phyloP scores from a whole-genome alignment of 768 basidiomycete genomes.

The Pisolithus tinctorius region DNA sequence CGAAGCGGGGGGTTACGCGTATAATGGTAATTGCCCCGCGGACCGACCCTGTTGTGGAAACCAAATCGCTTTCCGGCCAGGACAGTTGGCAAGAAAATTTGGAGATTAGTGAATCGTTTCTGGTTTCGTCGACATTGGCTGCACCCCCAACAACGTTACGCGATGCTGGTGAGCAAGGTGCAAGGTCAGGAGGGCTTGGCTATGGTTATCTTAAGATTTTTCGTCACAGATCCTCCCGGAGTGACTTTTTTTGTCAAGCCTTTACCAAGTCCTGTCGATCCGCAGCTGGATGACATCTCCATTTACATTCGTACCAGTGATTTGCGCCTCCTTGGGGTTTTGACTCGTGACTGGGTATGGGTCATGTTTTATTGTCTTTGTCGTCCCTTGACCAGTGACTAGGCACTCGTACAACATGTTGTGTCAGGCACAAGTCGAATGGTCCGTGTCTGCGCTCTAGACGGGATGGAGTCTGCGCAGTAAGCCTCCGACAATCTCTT shows the following conservation, averaged over 20 bases:
- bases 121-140: constrained; percentile 45
- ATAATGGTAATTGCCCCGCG: constrained; percentile 41
- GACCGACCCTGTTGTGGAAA: constrained; percentile 5
- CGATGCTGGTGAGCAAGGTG: constrained; percentile 1
- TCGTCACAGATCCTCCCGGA: constrained; percentile 2
- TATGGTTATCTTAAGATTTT: not conserved
- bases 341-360: constrained; percentile 76
- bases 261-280: constrained; percentile 28
- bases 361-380: not conserved
- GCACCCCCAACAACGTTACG: constrained; percentile 9
- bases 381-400: constrained; percentile 3
- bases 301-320: constrained; percentile 60
- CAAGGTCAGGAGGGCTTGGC: constrained; percentile 5
- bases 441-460: constrained; percentile 50
- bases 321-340: constrained; percentile 55
- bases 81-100: constrained; percentile 33
- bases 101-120: constrained; percentile 70
- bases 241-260: constrained; percentile 24
- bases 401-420: constrained; percentile 47
- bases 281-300: constrained; percentile 42
- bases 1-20: constrained; percentile 40
- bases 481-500: constrained; percentile 20
- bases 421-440: constrained; percentile 38
- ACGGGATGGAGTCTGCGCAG: constrained; percentile 33
- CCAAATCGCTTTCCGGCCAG: constrained; percentile 1